Evolutionary conservation across 306 rosid genomes (phyloP), one percentile per base, ranked within the genome.

Genomic region (Lotus japonicus): DNA sequence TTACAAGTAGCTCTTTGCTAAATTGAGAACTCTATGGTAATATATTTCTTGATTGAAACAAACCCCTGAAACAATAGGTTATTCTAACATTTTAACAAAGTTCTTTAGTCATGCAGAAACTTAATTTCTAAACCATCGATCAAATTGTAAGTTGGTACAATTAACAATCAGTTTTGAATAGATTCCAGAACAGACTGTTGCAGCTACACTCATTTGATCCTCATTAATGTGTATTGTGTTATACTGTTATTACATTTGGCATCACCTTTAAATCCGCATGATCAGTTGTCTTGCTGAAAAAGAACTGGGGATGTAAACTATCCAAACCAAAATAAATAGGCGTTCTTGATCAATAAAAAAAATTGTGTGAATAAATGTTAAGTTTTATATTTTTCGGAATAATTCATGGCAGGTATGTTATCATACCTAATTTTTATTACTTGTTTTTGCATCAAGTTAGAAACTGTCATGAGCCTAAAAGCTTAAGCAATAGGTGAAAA

Each of bases 371-470:
- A 28, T 45, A 21, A 15, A 42, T 42, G 33, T 54, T 12, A 42
- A 18, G 42, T 21, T 13, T 53, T 39, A 18, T 10, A 33, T 31
- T 33, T 36, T 26, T 26, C 4, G 39, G 12, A 72, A 64, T 42
- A 12, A 2, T 42, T 44, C 15, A 4, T 63, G 18, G 26, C 41
- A 45, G 57, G 23, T 52, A 53, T 64, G 64, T 33, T 28, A 8
- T 53, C 53, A 41, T 56, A 14, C 19, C 26, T 6, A 39, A 36
- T 41, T 58, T 52, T 7, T 28, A 9, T 53, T 26, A 21, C 21
- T 70, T 70, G 9, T n/a, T 72, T 70, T 70, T 70, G 26, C 59
- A 9, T 48, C 10, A 56, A 68, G 48, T 49, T 26, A 39, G 63
- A 38, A 72, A 23, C 55, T 26, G 2, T 26, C 4, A 26, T 26